Conservation (phyloP, 352 stramenopile genomes). For the Thalassiosira exigua region DNA sequence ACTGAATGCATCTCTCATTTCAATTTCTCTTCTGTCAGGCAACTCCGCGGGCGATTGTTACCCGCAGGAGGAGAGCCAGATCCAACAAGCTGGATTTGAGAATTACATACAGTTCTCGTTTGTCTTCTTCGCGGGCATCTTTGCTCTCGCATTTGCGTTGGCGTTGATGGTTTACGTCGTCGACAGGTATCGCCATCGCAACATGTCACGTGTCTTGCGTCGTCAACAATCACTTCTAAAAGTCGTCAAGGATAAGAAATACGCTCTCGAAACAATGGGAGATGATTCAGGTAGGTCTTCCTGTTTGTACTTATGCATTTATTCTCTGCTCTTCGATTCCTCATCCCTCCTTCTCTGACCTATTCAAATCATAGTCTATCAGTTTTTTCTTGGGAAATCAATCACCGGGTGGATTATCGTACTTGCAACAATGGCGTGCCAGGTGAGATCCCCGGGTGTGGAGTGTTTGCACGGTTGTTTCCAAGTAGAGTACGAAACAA, state of each 20-base stretch:
- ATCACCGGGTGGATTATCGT: constrained; percentile 17
- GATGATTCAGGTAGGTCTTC: background rate
- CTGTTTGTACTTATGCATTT: too few species aligned
- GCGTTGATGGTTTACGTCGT: background rate
- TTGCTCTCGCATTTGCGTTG: constrained; percentile 2
- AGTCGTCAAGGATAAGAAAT: constrained; percentile 8
- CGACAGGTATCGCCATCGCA: background rate
- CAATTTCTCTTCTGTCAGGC: constrained; percentile 9
- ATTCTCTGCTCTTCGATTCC: too few species aligned
- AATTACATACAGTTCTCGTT: constrained; percentile 18
- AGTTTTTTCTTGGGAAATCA: constrained; percentile 38
- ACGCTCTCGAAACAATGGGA: constrained; percentile 28
- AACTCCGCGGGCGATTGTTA: constrained; percentile 11
- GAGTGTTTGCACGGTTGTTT: too few species aligned
- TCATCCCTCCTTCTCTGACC: too few species aligned
- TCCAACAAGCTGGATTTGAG: constrained; percentile 4
- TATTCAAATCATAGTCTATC: too few species aligned
- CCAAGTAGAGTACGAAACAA: too few species aligned
- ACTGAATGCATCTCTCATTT: constrained; percentile 1
- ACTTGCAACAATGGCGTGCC: background rate
- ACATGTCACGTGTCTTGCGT: background rate
- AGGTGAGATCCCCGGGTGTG: too few species aligned
- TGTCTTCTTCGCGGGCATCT: constrained; percentile 18
- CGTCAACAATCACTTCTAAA: background rate
- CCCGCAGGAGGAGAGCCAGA: background rate